These are phyloP conservation scores for Marasmius fiardii DNA, from an alignment of 1,284 basidiomycete genomes.

Conservation along the genomic window DNA sequence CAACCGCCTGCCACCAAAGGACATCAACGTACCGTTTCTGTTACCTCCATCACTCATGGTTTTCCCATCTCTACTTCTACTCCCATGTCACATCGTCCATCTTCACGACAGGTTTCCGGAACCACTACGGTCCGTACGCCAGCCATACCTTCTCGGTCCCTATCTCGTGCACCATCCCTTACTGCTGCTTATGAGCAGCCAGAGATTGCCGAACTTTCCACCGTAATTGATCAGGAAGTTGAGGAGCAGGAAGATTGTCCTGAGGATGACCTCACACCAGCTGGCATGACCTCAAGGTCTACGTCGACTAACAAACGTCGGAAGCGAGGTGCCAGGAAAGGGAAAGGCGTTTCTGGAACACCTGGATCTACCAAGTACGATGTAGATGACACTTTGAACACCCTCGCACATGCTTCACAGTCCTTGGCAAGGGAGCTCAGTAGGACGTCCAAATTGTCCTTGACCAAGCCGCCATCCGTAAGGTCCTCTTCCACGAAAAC, in stretches of 20 bases:
- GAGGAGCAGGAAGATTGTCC: conserved; percentile 39
- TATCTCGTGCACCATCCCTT: conserved; percentile 60
- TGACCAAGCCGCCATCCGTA: conserved; percentile 11
- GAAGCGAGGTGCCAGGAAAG: conserved; percentile 76
- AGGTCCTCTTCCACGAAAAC: conserved; percentile 6
- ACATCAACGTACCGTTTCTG: conserved; percentile 49
- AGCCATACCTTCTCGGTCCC: conserved; percentile 47
- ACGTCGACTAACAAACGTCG: conserved; percentile 70
- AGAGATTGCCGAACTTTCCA: conserved; percentile 40
- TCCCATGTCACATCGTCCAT: conserved; percentile 66
- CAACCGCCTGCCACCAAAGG: conserved; percentile 26
- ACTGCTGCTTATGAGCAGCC: conserved; percentile 50
- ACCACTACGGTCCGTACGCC: conserved; percentile 42
- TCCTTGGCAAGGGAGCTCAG: conserved; percentile 82
- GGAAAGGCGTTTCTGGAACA: conserved; percentile 42
- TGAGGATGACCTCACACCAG: conserved; percentile 32
- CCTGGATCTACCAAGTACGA: conserved; percentile 23
- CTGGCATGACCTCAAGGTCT: conserved; percentile 45
- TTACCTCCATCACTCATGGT: conserved; percentile 55
- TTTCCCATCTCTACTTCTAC: conserved; percentile 58
- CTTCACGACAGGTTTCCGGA: conserved; percentile 52
- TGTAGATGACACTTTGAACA: conserved; percentile 57
- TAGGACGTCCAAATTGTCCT: conserved; percentile 44
- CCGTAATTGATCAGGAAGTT: conserved; percentile 51
- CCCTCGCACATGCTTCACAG: conserved; percentile 78